A percentile compares a stretch with the other conserved stretches of the same genome.
Evolutionary conservation across 2,329 filamentous ascomycete species (phyloP).

Genomic region (Stachybotrys chlorohalonatus): DNA sequence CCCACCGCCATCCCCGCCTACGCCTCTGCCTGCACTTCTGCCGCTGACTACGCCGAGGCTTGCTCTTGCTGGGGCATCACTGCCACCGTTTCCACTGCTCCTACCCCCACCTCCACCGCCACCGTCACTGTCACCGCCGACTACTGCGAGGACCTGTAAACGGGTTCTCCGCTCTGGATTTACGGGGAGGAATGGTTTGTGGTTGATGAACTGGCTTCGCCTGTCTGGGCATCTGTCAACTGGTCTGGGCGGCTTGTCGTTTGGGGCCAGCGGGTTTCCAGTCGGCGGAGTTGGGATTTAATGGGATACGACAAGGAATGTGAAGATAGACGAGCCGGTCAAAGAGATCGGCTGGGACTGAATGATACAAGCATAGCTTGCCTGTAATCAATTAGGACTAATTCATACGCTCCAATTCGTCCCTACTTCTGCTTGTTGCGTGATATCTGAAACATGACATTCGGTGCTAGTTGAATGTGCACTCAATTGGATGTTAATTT

Average conservation of each 20-base stretch:
- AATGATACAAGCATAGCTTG: not conserved
- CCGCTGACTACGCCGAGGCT: slow-evolving; percentile 27
- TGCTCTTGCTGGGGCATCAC: slow-evolving; percentile 38
- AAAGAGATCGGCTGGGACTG: not conserved
- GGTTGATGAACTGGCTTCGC: not conserved
- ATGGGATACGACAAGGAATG: slow-evolving; percentile 7
- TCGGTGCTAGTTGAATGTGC: no score
- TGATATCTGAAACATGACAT: not conserved
- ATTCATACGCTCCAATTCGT: not conserved
- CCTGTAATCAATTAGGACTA: slow-evolving; percentile 1
- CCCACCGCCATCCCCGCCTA: slow-evolving; percentile 28
- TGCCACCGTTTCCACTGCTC: slow-evolving; percentile 24
- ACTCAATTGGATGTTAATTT: no score
- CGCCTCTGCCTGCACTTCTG: slow-evolving; percentile 25
- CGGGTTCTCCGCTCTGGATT: not conserved
- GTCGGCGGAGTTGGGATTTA: slow-evolving; percentile 1
- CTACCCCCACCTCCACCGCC: slow-evolving; percentile 27
- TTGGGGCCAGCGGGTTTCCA: not conserved
- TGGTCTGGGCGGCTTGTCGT: not conserved
- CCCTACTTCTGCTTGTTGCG: not conserved
- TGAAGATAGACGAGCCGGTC: slow-evolving; percentile 1
- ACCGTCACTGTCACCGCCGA: slow-evolving; percentile 32
- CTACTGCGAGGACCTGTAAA: slow-evolving; percentile 28
- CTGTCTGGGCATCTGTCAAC: not conserved
- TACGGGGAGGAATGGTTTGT: not conserved